Percentiles rank a stretch among this genome's conserved stretches.
Evolutionary conservation across 306 rosid species (phyloP).

Genomic region (Urtica urens): DNA sequence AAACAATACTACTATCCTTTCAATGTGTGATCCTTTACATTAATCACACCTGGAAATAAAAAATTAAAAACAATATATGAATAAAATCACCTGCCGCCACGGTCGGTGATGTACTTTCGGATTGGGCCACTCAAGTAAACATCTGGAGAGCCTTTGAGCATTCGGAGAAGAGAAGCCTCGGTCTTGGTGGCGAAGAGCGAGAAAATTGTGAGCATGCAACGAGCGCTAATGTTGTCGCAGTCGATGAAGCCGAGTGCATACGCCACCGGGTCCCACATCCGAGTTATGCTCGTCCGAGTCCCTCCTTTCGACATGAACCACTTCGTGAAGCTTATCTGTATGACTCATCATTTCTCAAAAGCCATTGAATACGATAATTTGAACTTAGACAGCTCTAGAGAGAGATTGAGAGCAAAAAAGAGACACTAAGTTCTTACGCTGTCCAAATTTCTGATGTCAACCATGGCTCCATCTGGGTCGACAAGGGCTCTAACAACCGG

Average conservation of each 20-base stretch:
- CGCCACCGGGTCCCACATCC: constrained; percentile 99
- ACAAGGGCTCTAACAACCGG: constrained; percentile 97
- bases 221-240: constrained; percentile 96
- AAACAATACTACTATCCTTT: too few relatives aligned
- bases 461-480: constrained; percentile 90
- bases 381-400: constrained; percentile 1
- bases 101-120: constrained; percentile 74
- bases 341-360: too few relatives aligned
- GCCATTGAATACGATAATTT: constrained; percentile 1
- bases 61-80: constrained; percentile 1
- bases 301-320: constrained; percentile 99
- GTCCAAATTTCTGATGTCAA: constrained; percentile 80
- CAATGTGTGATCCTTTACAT: too few relatives aligned
- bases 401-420: too few relatives aligned
- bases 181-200: constrained; percentile 95
- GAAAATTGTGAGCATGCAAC: constrained; percentile 98
- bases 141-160: constrained; percentile 99
- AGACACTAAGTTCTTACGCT: constrained; percentile 45
- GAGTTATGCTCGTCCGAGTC: constrained; percentile 69
- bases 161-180: constrained; percentile 90
- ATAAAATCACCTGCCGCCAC: constrained; percentile 77
- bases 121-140: constrained; percentile 90
- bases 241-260: constrained; percentile 98
- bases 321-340: constrained; percentile 92
- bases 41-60: constrained; percentile 4